Conservation (phyloP, 768 basidiomycete species). For the Suillus variegatus region DNA sequence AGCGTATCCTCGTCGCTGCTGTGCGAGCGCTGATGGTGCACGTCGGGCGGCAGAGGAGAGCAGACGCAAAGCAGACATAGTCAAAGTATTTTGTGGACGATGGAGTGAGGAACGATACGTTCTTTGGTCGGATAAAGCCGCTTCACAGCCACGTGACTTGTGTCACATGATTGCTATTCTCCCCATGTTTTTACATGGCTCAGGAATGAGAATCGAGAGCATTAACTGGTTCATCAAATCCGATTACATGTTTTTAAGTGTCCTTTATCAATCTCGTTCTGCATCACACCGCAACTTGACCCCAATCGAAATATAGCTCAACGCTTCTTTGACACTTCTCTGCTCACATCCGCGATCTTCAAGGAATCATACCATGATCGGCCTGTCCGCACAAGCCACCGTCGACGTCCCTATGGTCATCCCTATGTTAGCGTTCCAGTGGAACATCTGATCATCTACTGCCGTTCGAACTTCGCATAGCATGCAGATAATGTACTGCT, state of each 20-base stretch:
- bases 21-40: slow-evolving; percentile 48
- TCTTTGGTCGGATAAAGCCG: slow-evolving; percentile 30
- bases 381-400: not conserved
- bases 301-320: not conserved
- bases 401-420: not conserved
- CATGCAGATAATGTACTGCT: not conserved
- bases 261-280: not conserved
- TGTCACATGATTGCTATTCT: slow-evolving; percentile 15
- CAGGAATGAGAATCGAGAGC: no score
- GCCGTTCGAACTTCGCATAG: not conserved
- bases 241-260: not conserved
- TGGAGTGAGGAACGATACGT: slow-evolving; percentile 1
- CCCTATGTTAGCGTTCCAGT: not conserved
- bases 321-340: not conserved
- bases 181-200: no score
- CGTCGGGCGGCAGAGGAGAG: slow-evolving; percentile 64
- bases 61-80: slow-evolving; percentile 79
- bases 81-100: slow-evolving; percentile 17
- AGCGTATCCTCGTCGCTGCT: slow-evolving; percentile 84
- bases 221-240: no score
- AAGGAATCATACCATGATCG: no score
- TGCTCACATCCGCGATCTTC: no score
- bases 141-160: slow-evolving; percentile 17
- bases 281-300: not conserved
- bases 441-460: not conserved